Evolutionary conservation across 257 asterid genomes (phyloP).

Genomic region (Ocimum tenuiflorum): DNA sequence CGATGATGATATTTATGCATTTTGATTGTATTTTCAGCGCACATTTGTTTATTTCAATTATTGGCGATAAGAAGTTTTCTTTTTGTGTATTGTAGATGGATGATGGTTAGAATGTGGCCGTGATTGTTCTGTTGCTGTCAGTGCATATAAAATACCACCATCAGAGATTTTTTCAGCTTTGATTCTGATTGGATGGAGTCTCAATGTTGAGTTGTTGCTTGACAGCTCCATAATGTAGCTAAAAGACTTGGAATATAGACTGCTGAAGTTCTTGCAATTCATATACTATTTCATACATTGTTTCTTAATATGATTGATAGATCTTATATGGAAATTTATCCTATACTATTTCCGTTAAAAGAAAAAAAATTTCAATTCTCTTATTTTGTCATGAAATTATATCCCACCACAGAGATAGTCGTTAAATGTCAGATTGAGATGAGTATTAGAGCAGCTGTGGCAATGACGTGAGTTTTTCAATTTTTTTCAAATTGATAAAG

Average conservation of each 20-base stretch:
- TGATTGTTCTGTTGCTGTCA: constrained; percentile 34
- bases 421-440: too few species aligned
- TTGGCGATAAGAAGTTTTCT: constrained; percentile 9
- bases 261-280: not conserved
- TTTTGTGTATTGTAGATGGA: constrained; percentile 44
- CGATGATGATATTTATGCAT: not conserved
- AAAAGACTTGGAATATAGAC: not conserved
- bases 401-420: too few species aligned
- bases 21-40: constrained; percentile 1
- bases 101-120: constrained; percentile 36
- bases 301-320: too few species aligned
- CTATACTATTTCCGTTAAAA: too few species aligned
- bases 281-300: too few species aligned
- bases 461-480: too few species aligned
- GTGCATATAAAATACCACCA: constrained; percentile 20
- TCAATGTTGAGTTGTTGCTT: not conserved
- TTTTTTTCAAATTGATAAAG: too few species aligned
- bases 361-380: too few species aligned
- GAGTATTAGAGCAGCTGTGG: too few species aligned
- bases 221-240: not conserved
- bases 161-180: constrained; percentile 3
- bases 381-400: too few species aligned
- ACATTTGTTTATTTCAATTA: not conserved
- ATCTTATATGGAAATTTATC: too few species aligned
- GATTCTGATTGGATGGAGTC: constrained; percentile 4